Percentiles rank a stretch among this genome's conserved stretches.
These are phyloP conservation scores for Colletotrichum chrysophilum DNA, from an alignment of 2,329 filamentous ascomycete species.

Conservation along the genomic window DNA sequence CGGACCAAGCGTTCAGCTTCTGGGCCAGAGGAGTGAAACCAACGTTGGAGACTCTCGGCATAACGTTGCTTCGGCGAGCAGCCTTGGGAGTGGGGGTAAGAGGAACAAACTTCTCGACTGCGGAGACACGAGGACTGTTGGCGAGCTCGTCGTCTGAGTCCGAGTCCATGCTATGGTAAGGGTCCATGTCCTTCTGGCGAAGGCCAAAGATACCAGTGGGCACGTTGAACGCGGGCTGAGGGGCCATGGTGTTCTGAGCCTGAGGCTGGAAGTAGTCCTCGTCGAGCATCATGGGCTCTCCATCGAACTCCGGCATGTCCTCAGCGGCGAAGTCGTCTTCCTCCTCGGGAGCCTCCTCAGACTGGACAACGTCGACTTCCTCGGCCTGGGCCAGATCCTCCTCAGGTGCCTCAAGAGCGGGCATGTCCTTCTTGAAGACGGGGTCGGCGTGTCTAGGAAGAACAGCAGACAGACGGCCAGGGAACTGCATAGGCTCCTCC, in stretches of 20 bases:
- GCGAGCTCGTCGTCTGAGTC: slow-evolving; percentile 62
- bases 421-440: slow-evolving; percentile 35
- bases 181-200: slow-evolving; percentile 51
- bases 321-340: slow-evolving; percentile 7
- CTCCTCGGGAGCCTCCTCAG: slow-evolving; percentile 2
- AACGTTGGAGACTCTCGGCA: slow-evolving; percentile 37
- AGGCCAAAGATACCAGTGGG: slow-evolving; percentile 44
- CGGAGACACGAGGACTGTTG: slow-evolving; percentile 28
- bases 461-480: slow-evolving; percentile 50
- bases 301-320: background rate
- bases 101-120: slow-evolving; percentile 31
- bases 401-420: slow-evolving; percentile 25
- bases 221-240: slow-evolving; percentile 32
- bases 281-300: slow-evolving; percentile 25
- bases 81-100: slow-evolving; percentile 46
- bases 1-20: slow-evolving; percentile 67
- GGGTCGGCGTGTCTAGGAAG: slow-evolving; percentile 49
- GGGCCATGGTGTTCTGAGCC: slow-evolving; percentile 25
- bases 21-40: slow-evolving; percentile 70
- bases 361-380: background rate
- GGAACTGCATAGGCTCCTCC: slow-evolving; percentile 43
- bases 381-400: background rate
- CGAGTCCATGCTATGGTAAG: slow-evolving; percentile 48
- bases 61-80: slow-evolving; percentile 30
- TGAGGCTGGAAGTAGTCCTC: slow-evolving; percentile 31